Evolutionary conservation across 306 rosid genomes (phyloP).

Genomic region (Oxytropis ochrocephala): DNA sequence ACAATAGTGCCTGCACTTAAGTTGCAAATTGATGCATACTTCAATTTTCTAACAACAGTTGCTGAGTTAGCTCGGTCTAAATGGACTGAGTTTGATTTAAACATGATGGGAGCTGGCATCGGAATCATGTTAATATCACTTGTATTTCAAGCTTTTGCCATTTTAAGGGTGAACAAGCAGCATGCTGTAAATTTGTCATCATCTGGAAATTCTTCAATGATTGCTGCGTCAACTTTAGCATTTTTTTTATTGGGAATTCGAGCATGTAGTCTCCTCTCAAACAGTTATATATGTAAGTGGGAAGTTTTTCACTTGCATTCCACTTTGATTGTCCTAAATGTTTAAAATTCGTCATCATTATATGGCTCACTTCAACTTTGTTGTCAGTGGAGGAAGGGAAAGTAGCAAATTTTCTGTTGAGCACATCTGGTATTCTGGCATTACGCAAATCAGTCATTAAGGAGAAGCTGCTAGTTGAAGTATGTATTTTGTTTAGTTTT

Average conservation of each 20-base stretch:
- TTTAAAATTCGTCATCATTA: conserved; percentile 13
- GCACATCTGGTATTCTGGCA: conserved; percentile 69
- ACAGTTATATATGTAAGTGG: conserved; percentile 86
- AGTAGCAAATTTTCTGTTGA: conserved; percentile 87
- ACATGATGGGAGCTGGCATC: conserved; percentile 73
- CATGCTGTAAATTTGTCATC: conserved; percentile 36
- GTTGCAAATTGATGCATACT: conserved; percentile 63
- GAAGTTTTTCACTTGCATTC: not conserved
- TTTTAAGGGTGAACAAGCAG: conserved; percentile 47
- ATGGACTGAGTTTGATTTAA: conserved; percentile 93
- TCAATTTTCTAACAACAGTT: conserved; percentile 55
- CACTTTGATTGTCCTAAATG: not conserved
- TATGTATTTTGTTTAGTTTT: conserved; percentile 36
- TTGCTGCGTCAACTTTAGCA: conserved; percentile 42
- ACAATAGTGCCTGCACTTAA: conserved; percentile 41
- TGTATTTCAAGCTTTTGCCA: conserved; percentile 49
- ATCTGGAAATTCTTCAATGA: conserved; percentile 37
- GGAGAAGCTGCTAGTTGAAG: conserved; percentile 54
- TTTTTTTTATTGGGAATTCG: conserved; percentile 62
- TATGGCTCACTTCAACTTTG: conserved; percentile 24
- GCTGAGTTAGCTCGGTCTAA: conserved; percentile 93
- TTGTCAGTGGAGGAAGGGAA: conserved; percentile 97
- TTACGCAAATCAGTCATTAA: conserved; percentile 51
- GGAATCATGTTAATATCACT: conserved; percentile 68
- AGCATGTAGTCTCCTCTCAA: conserved; percentile 85